Conservation (phyloP, 768 basidiomycete species). For the Gelatoporia subvermispora region DNA sequence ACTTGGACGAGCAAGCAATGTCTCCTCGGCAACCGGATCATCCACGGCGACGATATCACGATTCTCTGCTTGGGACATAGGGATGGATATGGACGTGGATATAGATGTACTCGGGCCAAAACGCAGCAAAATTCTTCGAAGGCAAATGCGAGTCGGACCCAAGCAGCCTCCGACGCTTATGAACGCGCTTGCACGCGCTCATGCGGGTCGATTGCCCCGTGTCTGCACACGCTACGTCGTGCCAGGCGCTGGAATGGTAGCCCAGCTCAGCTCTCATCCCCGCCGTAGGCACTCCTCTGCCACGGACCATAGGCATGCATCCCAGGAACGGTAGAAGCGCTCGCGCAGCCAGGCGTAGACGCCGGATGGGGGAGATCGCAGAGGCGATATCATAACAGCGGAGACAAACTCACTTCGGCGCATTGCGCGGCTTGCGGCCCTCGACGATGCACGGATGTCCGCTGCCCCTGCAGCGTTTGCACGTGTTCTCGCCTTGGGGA, state of each 20-base stretch:
- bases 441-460: conserved; percentile 81
- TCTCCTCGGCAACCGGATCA: no score
- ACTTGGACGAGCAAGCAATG: conserved; percentile 1
- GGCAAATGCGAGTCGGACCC: no score
- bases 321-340: not conserved
- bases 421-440: conserved; percentile 71
- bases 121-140: no score
- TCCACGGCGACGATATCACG: no score
- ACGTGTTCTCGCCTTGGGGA: conserved; percentile 65
- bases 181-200: no score
- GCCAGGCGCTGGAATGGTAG: conserved; percentile 5
- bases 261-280: no score
- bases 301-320: no score
- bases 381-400: conserved; percentile 1
- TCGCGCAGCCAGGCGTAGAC: conserved; percentile 4
- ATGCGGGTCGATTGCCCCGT: no score
- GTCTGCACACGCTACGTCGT: not conserved
- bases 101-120: not conserved
- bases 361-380: conserved; percentile 2
- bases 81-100: no score
- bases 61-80: no score
- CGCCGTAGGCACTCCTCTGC: no score
- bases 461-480: conserved; percentile 67
- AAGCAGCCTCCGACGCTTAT: no score
- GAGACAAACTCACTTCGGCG: conserved; percentile 69